phyloP scores from a whole-genome alignment of 169 alveolate species.

The Eimeria tenella region DNA sequence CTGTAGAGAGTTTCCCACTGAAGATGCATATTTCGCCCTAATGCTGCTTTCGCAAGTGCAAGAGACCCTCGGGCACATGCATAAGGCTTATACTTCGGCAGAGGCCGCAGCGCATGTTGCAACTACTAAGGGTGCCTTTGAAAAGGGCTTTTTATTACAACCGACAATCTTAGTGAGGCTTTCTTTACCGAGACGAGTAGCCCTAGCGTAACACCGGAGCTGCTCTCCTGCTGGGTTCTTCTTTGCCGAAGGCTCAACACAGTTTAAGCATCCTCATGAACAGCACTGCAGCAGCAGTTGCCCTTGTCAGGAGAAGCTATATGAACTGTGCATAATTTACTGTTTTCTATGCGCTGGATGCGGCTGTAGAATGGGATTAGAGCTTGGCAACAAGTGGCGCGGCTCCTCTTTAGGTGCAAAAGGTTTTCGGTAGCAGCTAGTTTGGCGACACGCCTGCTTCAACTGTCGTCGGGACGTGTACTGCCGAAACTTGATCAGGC shows the following conservation, averaged over 20 bases:
- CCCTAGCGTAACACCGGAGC: too few species aligned
- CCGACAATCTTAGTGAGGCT: constrained; percentile 28
- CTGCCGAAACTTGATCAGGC: neutral
- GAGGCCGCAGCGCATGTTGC: constrained; percentile 45
- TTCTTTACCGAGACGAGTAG: neutral
- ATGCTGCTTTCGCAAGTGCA: constrained; percentile 57
- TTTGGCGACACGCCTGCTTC: constrained; percentile 6
- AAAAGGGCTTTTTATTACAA: neutral
- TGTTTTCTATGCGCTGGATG: neutral
- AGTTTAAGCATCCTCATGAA: too few species aligned
- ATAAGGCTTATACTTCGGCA: neutral
- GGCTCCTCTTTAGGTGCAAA: neutral
- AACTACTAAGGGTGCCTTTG: neutral
- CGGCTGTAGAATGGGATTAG: constrained; percentile 18
- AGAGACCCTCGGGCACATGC: constrained; percentile 27
- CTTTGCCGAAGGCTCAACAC: too few species aligned
- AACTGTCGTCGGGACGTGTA: constrained; percentile 1
- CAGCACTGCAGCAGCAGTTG: neutral
- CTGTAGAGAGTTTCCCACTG: constrained; percentile 35
- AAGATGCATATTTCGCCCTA: constrained; percentile 13
- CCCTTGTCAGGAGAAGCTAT: neutral
- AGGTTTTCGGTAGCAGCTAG: constrained; percentile 8
- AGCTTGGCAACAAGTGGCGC: constrained; percentile 47
- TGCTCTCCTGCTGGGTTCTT: too few species aligned
- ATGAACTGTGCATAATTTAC: neutral